Base-by-base conservation (phyloP, 2,329 filamentous ascomycete species). In the Cadophora malorum region DNA sequence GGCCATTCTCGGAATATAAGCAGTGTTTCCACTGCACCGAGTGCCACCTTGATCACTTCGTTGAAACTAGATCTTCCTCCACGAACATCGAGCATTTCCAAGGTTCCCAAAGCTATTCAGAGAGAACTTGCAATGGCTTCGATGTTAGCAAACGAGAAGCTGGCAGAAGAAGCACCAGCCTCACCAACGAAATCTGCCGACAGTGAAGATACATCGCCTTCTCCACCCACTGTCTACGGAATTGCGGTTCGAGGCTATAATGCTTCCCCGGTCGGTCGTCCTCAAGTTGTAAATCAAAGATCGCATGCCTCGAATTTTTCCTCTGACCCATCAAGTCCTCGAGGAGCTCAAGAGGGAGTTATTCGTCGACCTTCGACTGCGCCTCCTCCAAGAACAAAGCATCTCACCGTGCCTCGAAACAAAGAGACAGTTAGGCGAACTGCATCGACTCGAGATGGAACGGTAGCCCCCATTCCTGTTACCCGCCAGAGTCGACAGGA, bases 21-120 rank as follows among this genome's bases (percentile, higher is more conserved):
- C 53, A 72, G 62, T 58, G 65, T 69, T 7, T 74, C 74, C 7
- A 73, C 67, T 16, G 61, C 70, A 38, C 70, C 69, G 16, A 71
- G 71, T 61, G 50, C 67, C 19, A 56, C 65, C 4, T 14, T 65
- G 23, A 56, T 64, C 12, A 28, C 47, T 4, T 14, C 62, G 25
- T 21, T 65, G 5, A 72, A 70, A 45, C 9, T 70, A 14, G 56
- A 67, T 25, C 33, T 71, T 4, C 73, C 72, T 16, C 62, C 68
- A 2, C 69, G 71, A 9, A 70, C 53, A 9, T 73, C 72, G 10
- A 74, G 72, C 47, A 63, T 71, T 14, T 61, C 65, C 12, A 69
- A 64, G 56, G n/a, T 70, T 5, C 41, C 68, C 14, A 52, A 59
- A 52, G 7, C 52, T 1, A 41, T 65, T 14, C 60, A 71, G 58